Base-by-base conservation (phyloP, 768 basidiomycete genomes). In the Pilatotrama ljubarskyi region DNA sequence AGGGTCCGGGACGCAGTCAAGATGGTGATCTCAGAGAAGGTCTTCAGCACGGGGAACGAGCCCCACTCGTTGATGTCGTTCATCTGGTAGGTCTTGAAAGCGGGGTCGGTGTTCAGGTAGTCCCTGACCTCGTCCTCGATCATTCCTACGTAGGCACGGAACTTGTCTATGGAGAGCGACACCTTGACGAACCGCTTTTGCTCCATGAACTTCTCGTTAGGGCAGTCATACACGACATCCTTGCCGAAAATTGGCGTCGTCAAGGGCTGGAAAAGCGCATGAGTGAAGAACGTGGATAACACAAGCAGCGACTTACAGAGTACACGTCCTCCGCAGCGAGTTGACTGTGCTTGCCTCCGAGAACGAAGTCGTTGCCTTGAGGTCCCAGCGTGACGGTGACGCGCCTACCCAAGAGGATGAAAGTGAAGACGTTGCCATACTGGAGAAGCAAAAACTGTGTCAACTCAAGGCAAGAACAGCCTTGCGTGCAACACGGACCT, bases 111-210 rank as follows among this genome's bases (percentile, higher is more conserved):
- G 38, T 75, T 75, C 73, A 96, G 76, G 73, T 87, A 94, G 29
- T 87, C 77, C 37, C 86, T 81, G 51, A 76, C 69, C 59, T 77
- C 77, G 26, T 75, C 68, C 40, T 74, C 74, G 62, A 83, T 78
- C 72, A 82, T 75, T 43, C 76, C 77, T 48, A 84, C 79, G 71
- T 99, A 98, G 29, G 86, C 80, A 42, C 88, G 84, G 73, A 99
- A 86, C 74, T 95, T 95, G 25, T 98, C 95, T 13, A 84, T 86
- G 11, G 94, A 91, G 20, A 99, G 84, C 22, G 97, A 95, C 62
- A 94, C 87, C 77, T 99, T 99, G 74, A 98, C 89, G 70, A 98
- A 98, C 72, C 90, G 91, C 82, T 99, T 99, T 74, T 99, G 97
- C 69, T 99, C 95, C 95, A 99, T 98, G 74, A 99, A 87, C 44